Evolutionary conservation across 1,284 basidiomycete species (phyloP).

Genomic region (Moesziomyces parantarcticus): DNA sequence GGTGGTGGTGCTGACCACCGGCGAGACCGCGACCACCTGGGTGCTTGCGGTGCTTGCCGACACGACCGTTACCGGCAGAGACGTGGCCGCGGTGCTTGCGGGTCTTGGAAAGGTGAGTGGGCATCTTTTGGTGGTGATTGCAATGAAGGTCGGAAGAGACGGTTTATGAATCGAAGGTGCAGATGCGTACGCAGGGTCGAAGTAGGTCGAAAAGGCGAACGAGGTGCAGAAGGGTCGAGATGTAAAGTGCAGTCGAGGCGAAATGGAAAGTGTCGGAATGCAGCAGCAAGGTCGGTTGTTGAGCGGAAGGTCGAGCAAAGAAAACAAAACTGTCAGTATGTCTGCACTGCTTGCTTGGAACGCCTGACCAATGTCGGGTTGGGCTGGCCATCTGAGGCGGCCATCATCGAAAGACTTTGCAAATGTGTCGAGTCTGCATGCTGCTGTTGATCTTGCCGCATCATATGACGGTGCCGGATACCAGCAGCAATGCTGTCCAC

Average conservation of each 20-base stretch:
- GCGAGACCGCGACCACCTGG: conserved; percentile 99
- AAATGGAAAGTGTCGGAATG: neutral
- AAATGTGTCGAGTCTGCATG: neutral
- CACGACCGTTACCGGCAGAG: conserved; percentile 93
- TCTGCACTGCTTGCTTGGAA: neutral
- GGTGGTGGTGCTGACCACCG: conserved; percentile 99
- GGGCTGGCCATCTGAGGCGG: neutral
- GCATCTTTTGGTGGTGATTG: conserved; percentile 73
- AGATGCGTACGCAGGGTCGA: conserved; percentile 1
- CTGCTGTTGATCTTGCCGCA: conserved; percentile 3
- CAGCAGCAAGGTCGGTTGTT: too few relatives aligned
- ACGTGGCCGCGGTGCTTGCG: conserved; percentile 90
- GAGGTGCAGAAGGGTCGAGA: neutral
- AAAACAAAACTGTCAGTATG: conserved; percentile 23
- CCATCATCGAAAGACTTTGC: neutral
- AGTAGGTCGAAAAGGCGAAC: neutral
- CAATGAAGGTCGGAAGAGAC: neutral
- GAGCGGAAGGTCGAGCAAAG: too few relatives aligned
- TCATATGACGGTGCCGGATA: too few relatives aligned
- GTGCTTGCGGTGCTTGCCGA: conserved; percentile 99
- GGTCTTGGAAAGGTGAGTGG: conserved; percentile 92
- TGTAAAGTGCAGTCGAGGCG: neutral
- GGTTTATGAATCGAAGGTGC: conserved; percentile 1
- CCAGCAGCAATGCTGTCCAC: conserved; percentile 7
- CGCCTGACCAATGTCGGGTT: too few relatives aligned